These are phyloP conservation scores for Ascoidea tarda DNA, from an alignment of 805 yeast genomes.

Conservation along the genomic window DNA sequence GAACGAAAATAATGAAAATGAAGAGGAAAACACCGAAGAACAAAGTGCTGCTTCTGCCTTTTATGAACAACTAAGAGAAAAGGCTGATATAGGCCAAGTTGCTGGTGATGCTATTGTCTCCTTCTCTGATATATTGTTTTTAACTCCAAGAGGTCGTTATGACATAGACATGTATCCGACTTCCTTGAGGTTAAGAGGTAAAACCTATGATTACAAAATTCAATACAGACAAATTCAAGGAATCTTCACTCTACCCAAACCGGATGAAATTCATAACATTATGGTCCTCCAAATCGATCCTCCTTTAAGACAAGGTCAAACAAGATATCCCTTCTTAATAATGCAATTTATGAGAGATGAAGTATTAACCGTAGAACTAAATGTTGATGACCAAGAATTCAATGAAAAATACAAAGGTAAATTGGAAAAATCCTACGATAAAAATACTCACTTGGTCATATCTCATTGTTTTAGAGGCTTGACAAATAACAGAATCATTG, in stretches of 20 bases:
- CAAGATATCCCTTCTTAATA: constrained; percentile 85
- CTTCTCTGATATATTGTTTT: constrained; percentile 77
- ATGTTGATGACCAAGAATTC: constrained; percentile 72
- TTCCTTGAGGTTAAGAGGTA: constrained; percentile 86
- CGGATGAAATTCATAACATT: constrained; percentile 84
- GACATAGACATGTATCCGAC: constrained; percentile 88
- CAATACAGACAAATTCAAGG: constrained; percentile 84
- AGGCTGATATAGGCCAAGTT: constrained; percentile 87
- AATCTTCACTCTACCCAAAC: constrained; percentile 83
- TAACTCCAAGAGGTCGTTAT: constrained; percentile 97
- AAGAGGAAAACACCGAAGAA: constrained; percentile 22
- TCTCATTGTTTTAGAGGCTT: constrained; percentile 83
- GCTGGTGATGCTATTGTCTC: constrained; percentile 93
- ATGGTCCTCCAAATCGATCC: constrained; percentile 89
- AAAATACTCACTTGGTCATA: constrained; percentile 75
- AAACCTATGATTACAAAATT: constrained; percentile 92
- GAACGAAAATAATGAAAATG: constrained; percentile 16
- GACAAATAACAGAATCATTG: constrained; percentile 71
- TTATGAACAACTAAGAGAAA: constrained; percentile 82
- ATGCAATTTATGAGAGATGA: constrained; percentile 85
- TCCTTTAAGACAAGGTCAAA: constrained; percentile 96
- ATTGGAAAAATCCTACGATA: constrained; percentile 62
- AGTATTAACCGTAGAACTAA: constrained; percentile 80
- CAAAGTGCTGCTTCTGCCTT: constrained; percentile 71
- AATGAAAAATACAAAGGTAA: constrained; percentile 62